These are phyloP conservation scores for Bondarzewia mesenterica DNA, from an alignment of 1,284 basidiomycete genomes.

Conservation along the genomic window DNA sequence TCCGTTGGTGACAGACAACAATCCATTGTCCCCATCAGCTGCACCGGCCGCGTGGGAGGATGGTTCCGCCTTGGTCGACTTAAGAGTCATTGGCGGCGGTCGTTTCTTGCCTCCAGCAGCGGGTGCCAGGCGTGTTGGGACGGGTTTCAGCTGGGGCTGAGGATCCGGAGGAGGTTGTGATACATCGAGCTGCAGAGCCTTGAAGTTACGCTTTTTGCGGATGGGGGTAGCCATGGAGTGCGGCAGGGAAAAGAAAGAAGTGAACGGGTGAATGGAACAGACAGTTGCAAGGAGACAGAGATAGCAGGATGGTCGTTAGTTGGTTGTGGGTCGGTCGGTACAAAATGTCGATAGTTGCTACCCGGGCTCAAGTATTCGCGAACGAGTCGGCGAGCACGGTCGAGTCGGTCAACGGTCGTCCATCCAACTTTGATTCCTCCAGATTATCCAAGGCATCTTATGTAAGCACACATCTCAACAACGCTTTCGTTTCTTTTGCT, in stretches of 20 bases:
- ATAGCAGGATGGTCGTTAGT: neutral
- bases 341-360: no score
- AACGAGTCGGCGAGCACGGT: neutral
- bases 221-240: slow-evolving; percentile 27
- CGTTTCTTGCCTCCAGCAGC: slow-evolving; percentile 41
- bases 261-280: neutral
- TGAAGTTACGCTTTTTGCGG: slow-evolving; percentile 78
- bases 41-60: slow-evolving; percentile 29
- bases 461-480: no score
- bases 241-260: neutral
- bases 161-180: slow-evolving; percentile 33
- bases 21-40: slow-evolving; percentile 23
- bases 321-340: neutral
- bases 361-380: no score
- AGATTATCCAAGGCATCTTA: no score
- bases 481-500: no score
- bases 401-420: no score
- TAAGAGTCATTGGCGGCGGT: slow-evolving; percentile 55
- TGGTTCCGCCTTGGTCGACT: slow-evolving; percentile 25
- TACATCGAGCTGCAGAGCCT: slow-evolving; percentile 60
- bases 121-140: slow-evolving; percentile 28
- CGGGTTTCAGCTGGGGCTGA: slow-evolving; percentile 28
- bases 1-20: slow-evolving; percentile 28
- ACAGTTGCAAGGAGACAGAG: neutral
- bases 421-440: no score